A percentile compares a stretch with the other conserved stretches of the same genome.
Conservation (phyloP, 306 rosid genomes). For the Casuarina cunninghamiana region DNA sequence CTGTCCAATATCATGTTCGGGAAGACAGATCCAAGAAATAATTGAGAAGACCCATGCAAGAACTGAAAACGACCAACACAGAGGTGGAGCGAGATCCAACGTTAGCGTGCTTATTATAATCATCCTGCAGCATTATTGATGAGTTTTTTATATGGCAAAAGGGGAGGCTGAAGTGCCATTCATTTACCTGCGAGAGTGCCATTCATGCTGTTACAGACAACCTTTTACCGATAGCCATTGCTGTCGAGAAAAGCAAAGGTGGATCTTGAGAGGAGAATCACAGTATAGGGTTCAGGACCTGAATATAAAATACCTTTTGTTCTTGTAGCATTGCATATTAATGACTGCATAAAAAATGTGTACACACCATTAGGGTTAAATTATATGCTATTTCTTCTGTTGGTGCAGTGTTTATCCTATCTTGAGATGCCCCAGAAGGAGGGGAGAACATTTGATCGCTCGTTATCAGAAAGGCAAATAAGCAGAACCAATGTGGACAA, state of each 20-base stretch:
- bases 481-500: neutral
- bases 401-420: too few species aligned
- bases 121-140: neutral
- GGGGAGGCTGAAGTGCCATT: too few species aligned
- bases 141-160: neutral
- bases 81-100: neutral
- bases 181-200: neutral
- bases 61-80: neutral
- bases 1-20: conserved; percentile 25
- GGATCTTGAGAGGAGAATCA: too few species aligned
- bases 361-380: too few species aligned
- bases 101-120: neutral
- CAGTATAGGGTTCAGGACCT: too few species aligned
- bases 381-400: too few species aligned
- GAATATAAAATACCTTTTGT: too few species aligned
- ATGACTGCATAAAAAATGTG: too few species aligned
- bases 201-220: too few species aligned
- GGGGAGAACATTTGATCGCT: neutral
- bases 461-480: neutral
- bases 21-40: conserved; percentile 6
- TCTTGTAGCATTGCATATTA: too few species aligned
- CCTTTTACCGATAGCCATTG: neutral
- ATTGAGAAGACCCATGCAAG: conserved; percentile 6
- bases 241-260: too few species aligned
- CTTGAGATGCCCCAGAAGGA: neutral